Evolutionary conservation across 148 eudicot species (phyloP).

Genomic region (Gaultheria prostrata): DNA sequence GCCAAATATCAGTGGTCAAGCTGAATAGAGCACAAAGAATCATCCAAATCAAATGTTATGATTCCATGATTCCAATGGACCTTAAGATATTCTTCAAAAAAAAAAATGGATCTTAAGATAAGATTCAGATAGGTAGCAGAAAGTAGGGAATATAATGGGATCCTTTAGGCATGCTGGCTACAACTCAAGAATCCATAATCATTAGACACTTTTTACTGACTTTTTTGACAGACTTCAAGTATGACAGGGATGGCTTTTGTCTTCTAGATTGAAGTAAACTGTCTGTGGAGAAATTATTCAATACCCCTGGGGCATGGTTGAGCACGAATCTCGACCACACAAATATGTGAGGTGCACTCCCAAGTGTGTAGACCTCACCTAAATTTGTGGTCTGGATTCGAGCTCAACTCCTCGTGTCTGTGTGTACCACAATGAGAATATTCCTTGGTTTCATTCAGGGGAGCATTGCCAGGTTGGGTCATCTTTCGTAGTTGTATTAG

Average conservation of each 20-base stretch:
- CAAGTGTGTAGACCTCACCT: no score
- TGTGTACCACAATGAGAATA: not conserved
- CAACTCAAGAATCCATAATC: not conserved
- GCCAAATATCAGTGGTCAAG: not conserved
- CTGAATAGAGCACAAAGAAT: not conserved
- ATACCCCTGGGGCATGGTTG: no score
- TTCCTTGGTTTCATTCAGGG: not conserved
- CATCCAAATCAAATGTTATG: not conserved
- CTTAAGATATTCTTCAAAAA: no score
- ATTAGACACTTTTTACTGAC: not conserved
- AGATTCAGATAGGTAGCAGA: not conserved
- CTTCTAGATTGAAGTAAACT: not conserved
- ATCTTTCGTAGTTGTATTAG: not conserved
- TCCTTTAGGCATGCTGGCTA: not conserved
- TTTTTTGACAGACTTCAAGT: not conserved
- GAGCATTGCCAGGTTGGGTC: constrained; percentile 3
- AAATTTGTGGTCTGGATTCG: no score
- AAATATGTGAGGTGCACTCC: no score
- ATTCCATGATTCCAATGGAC: not conserved
- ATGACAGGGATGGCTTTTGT: not conserved
- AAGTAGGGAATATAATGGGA: not conserved
- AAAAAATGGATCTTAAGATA: no score
- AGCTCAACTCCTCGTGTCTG: no score
- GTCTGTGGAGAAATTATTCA: not conserved
- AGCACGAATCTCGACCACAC: no score